Evolutionary conservation across 129 eudicot genomes (phyloP).

Genomic region (Saposhnikovia divaricata): DNA sequence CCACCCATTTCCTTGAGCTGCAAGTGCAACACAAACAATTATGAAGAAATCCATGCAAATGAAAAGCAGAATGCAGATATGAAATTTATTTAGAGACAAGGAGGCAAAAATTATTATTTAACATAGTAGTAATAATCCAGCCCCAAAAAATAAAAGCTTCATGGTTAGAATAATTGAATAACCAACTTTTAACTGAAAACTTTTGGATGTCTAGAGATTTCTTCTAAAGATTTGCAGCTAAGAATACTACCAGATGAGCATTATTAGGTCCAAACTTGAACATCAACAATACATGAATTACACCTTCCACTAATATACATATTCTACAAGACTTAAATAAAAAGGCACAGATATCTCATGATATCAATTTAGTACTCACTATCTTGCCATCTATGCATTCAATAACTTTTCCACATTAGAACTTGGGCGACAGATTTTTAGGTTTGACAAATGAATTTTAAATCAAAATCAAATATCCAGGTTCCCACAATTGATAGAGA

Average conservation of each 20-base stretch:
- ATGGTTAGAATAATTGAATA: not conserved
- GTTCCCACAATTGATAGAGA: not conserved
- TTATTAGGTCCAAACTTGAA: not conserved
- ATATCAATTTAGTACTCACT: not conserved
- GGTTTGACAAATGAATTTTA: too few species aligned
- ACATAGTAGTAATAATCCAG: not conserved
- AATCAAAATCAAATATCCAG: too few species aligned
- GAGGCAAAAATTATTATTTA: not conserved
- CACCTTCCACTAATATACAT: too few species aligned
- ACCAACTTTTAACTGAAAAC: not conserved
- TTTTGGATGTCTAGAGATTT: not conserved
- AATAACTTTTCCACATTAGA: too few species aligned
- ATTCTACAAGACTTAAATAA: not conserved
- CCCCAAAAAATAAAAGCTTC: not conserved
- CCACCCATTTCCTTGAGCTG: constrained; percentile 93
- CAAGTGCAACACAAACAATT: constrained; percentile 12
- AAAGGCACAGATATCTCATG: not conserved
- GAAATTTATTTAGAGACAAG: not conserved
- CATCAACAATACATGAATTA: not conserved
- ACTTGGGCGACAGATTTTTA: too few species aligned
- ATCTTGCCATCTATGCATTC: not conserved
- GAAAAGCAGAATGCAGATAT: not conserved
- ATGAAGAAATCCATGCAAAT: not conserved
- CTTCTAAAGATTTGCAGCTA: not conserved
- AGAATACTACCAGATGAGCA: too few species aligned